Base-by-base conservation (phyloP, 2,329 filamentous ascomycete species). In the Tolypocladium inflatum region DNA sequence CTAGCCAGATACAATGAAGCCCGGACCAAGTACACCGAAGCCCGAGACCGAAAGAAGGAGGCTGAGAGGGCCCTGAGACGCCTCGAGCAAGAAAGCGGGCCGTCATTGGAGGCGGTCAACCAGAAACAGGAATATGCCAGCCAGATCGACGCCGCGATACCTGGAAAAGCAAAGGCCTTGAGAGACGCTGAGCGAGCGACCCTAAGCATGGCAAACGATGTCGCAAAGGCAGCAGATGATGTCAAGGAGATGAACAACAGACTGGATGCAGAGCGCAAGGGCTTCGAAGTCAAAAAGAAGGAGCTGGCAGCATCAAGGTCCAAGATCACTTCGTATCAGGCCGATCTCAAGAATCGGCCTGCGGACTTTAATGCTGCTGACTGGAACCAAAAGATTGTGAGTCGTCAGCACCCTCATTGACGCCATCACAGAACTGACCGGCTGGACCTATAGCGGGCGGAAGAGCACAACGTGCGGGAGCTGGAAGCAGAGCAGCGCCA, bases 301-400 rank as follows among this genome's bases (percentile, higher is more conserved):
- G 81, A 85, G 8, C 62, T 81, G 0, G 70, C 70, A 17, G 71
- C 74, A 26, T 73, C 80, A n/a, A 78, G 80, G 53, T 77, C 79
- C 50, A 80, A 74, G 33, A 85, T 96, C 53, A 82, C 79, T 3
- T 74, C 76, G 8, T 73, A 92, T n/a, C 80, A 88, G 67, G 84
- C 80, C 6, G 80, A 83, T 60, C 72, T 85, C 62, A 81, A 85
- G 58, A 81, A 86, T 50, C 78, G 79, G 15, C 85, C 87, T 0
- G 76, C 80, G 0, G 80, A 86, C 7, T 91, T 94, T 66, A 85
- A 94, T 67, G 72, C 83, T 11, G 76, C 80, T 6, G 83, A 83
- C 5, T 92, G 85, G 74, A 94, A 93, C 63, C 81, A 84, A 56
- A 83, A 83, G 62, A 87, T 91, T 70, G 87, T 89, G 73, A 72